A percentile compares a stretch with the other conserved stretches of the same genome.
phyloP scores from a whole-genome alignment of 139 green algal genomes.

The Picochlorum sp. region DNA sequence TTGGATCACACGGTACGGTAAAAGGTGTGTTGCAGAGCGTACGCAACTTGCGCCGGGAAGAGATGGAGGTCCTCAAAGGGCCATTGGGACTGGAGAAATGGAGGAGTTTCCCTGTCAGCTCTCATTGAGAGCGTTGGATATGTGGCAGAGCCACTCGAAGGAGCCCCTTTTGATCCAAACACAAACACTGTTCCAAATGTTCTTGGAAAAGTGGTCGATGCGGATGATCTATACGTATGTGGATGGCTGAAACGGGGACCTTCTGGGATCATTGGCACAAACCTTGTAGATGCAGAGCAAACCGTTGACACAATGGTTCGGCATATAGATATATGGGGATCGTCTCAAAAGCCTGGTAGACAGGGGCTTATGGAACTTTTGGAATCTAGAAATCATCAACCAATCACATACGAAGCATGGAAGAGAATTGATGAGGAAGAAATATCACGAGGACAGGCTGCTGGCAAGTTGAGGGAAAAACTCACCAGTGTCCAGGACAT shows the following conservation, averaged over 20 bases:
- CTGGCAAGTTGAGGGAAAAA: conserved; percentile 61
- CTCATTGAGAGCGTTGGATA: conserved; percentile 81
- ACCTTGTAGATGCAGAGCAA: conserved; percentile 74
- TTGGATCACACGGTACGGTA: conserved; percentile 5
- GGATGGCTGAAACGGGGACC: conserved; percentile 85
- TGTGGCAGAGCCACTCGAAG: conserved; percentile 47
- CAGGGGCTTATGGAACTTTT: conserved; percentile 39
- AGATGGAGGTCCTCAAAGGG: conserved; percentile 16
- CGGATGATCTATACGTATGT: conserved; percentile 64
- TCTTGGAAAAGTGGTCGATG: conserved; percentile 19
- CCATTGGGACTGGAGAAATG: conserved; percentile 45
- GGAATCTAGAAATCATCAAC: conserved; percentile 19
- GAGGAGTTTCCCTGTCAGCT: conserved; percentile 18
- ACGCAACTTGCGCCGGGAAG: conserved; percentile 18
- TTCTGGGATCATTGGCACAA: conserved; percentile 87
- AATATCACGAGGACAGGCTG: conserved; percentile 25
- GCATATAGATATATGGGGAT: not conserved
- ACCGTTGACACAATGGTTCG: conserved; percentile 51
- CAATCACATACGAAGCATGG: conserved; percentile 49
- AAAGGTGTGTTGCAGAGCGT: conserved; percentile 34
- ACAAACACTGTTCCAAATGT: conserved; percentile 60
- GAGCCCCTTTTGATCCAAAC: conserved; percentile 61
- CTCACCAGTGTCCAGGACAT: conserved; percentile 43
- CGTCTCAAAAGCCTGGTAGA: not conserved
- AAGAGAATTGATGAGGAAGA: conserved; percentile 54